Evolutionary conservation across 2,329 filamentous ascomycete genomes (phyloP).

Genomic region (Xylaria sp.): DNA sequence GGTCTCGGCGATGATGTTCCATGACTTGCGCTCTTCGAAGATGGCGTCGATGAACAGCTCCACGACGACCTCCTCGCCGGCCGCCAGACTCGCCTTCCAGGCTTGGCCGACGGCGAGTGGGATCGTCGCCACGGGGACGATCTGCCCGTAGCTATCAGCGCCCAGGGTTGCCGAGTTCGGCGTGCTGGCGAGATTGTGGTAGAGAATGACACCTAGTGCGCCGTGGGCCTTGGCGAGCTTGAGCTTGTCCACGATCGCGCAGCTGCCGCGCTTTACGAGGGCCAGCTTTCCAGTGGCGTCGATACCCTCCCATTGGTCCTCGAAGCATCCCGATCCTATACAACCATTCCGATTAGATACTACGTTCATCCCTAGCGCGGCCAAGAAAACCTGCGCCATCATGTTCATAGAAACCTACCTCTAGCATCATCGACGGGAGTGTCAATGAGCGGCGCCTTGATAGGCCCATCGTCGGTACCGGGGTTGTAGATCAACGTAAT

Average conservation of each 20-base stretch:
- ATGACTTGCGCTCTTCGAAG: slow-evolving; percentile 52
- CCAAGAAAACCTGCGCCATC: too few species aligned
- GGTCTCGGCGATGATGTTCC: slow-evolving; percentile 58
- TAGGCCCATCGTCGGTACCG: slow-evolving; percentile 54
- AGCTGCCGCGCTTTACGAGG: slow-evolving; percentile 58
- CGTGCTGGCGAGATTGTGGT: slow-evolving; percentile 67
- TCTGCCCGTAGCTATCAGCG: slow-evolving; percentile 52
- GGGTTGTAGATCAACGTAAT: slow-evolving; percentile 60
- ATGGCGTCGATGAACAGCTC: slow-evolving; percentile 54
- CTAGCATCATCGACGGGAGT: slow-evolving; percentile 53
- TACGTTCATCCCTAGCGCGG: slow-evolving; percentile 36
- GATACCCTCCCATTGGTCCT: slow-evolving; percentile 58
- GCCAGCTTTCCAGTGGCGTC: slow-evolving; percentile 58
- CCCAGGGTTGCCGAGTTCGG: slow-evolving; percentile 65
- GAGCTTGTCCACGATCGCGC: slow-evolving; percentile 57
- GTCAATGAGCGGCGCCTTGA: slow-evolving; percentile 54
- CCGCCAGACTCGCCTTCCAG: slow-evolving; percentile 52
- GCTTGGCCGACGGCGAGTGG: slow-evolving; percentile 51
- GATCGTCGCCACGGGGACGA: slow-evolving; percentile 54
- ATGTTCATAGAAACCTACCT: slow-evolving; percentile 31
- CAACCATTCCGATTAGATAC: not conserved
- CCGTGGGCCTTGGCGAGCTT: slow-evolving; percentile 57
- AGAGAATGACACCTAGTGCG: slow-evolving; percentile 64
- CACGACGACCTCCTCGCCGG: slow-evolving; percentile 51
- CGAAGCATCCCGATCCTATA: slow-evolving; percentile 52